A percentile compares a stretch with the other conserved stretches of the same genome.
Conservation (phyloP, 352 stramenopile genomes). For the Achlya hypogyna region DNA sequence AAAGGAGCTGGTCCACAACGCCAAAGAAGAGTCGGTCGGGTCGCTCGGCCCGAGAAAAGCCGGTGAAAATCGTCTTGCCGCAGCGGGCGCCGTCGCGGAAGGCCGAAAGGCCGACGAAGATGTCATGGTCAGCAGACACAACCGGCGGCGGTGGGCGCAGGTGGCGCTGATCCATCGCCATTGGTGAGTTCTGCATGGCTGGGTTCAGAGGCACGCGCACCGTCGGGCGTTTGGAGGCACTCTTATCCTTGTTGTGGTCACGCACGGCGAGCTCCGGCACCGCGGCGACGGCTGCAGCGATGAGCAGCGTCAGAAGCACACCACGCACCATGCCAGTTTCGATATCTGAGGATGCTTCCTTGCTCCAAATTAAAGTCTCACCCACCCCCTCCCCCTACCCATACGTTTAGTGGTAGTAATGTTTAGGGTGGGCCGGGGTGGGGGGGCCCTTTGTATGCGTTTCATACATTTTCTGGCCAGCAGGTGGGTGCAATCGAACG, state of each 20-base stretch:
- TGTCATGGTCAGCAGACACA: not conserved
- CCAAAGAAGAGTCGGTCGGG: conserved; percentile 16
- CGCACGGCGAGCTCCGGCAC: not conserved
- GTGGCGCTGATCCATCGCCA: conserved; percentile 26
- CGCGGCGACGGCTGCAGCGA: too few relatives aligned
- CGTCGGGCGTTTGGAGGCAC: conserved; percentile 1
- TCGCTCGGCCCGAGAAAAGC: not conserved
- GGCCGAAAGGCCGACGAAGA: conserved; percentile 16
- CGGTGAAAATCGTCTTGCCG: conserved; percentile 7
- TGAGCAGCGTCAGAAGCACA: not conserved
- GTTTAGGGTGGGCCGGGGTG: too few relatives aligned
- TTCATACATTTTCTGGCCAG: too few relatives aligned
- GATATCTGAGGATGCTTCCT: too few relatives aligned
- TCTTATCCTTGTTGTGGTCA: conserved; percentile 17
- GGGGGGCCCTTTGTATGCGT: too few relatives aligned
- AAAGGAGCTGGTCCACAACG: conserved; percentile 13
- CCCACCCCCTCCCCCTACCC: too few relatives aligned
- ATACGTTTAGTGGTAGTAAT: too few relatives aligned
- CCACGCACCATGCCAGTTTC: too few relatives aligned
- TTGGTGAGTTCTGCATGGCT: conserved; percentile 61
- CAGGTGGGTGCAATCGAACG: too few relatives aligned
- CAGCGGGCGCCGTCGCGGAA: conserved; percentile 15
- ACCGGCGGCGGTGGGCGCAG: conserved; percentile 42
- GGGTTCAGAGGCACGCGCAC: conserved; percentile 43
- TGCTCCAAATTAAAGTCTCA: too few relatives aligned